These are phyloP conservation scores for Epipyxis sp. DNA, from an alignment of 108 stramenopile species.

Conservation along the genomic window DNA sequence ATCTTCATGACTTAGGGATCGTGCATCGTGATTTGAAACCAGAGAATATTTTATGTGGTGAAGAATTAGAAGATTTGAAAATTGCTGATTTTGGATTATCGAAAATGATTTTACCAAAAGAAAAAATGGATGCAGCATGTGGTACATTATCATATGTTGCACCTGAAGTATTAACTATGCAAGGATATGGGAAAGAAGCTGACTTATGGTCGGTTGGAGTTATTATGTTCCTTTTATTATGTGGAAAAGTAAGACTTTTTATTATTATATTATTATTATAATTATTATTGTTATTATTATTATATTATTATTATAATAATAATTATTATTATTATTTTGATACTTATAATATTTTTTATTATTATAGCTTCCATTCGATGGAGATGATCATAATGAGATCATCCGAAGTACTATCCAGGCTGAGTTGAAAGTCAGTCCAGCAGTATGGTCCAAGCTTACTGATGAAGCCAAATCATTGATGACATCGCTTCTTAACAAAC, in stretches of 20 bases:
- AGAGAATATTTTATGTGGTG: conserved; percentile 61
- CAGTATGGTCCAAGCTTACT: background rate
- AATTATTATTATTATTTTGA: no score
- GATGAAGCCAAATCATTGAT: conserved; percentile 9
- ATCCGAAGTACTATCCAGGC: conserved; percentile 48
- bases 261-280: no score
- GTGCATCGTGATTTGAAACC: conserved; percentile 61
- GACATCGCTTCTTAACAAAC: conserved; percentile 34
- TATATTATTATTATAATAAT: no score
- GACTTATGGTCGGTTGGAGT: conserved; percentile 60
- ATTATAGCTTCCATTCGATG: conserved; percentile 59
- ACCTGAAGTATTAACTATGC: conserved; percentile 45
- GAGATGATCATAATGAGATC: conserved; percentile 49
- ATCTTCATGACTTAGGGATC: conserved; percentile 60
- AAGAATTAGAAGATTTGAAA: conserved; percentile 58
- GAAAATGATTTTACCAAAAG: conserved; percentile 52
- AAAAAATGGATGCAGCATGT: conserved; percentile 49
- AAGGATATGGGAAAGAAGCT: conserved; percentile 53
- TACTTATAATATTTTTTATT: no score
- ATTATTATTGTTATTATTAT: no score
- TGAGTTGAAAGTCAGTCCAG: conserved; percentile 24
- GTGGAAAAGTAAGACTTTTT: no score
- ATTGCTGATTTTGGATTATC: conserved; percentile 62
- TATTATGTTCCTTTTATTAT: conserved; percentile 55
- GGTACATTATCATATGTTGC: conserved; percentile 48